These are phyloP conservation scores for Zasmidium cellare DNA, from an alignment of 2,329 filamentous ascomycete genomes.

Conservation along the genomic window DNA sequence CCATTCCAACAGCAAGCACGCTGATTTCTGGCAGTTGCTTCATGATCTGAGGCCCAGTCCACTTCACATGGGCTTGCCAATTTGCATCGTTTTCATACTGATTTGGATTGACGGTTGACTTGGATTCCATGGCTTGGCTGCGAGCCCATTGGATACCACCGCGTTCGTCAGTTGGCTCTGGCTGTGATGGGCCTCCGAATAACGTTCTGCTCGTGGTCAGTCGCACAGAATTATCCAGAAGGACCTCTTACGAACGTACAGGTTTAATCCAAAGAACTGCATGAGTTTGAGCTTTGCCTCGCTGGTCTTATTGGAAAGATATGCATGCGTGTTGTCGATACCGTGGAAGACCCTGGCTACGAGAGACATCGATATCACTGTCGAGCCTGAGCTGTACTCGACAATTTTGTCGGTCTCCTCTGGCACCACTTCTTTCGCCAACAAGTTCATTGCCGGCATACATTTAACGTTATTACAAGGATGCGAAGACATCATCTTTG, in stretches of 20 bases:
- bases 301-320: conserved; percentile 60
- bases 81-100: conserved; percentile 91
- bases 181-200: conserved; percentile 61
- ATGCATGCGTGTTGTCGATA: conserved; percentile 55
- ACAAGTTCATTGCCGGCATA: conserved; percentile 45
- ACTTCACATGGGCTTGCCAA: conserved; percentile 74
- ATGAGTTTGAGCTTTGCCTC: conserved; percentile 55
- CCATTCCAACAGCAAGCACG: conserved; percentile 86
- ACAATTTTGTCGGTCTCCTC: conserved; percentile 52
- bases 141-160: conserved; percentile 55
- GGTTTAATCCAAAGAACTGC: conserved; percentile 60
- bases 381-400: conserved; percentile 64
- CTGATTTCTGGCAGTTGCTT: conserved; percentile 70
- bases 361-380: conserved; percentile 61
- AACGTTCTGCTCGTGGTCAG: conserved; percentile 29
- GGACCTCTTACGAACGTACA: conserved; percentile 37
- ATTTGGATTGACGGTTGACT: conserved; percentile 57
- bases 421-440: conserved; percentile 14
- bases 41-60: conserved; percentile 85
- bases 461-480: conserved; percentile 66
- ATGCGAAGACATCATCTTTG: conserved; percentile 66
- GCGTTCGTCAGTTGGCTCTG: conserved; percentile 54
- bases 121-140: conserved; percentile 43
- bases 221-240: too few relatives aligned
- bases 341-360: conserved; percentile 54